Evolutionary conservation across 192 early-diverging fungal species (phyloP).

Genomic region (Neocallimastix lanati): DNA sequence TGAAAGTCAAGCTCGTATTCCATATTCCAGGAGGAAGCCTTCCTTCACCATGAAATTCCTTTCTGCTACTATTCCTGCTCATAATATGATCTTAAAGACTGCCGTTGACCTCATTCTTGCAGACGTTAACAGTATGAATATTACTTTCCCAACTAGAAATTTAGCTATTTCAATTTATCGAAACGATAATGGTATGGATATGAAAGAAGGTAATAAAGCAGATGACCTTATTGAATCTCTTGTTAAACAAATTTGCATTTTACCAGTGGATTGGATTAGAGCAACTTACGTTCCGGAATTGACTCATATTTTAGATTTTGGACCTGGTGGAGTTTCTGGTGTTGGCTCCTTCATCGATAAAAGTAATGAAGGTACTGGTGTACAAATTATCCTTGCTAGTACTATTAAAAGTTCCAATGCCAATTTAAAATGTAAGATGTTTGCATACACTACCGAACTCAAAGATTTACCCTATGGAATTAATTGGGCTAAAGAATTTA

Average conservation of each 20-base stretch:
- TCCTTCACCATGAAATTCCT: slow-evolving; percentile 84
- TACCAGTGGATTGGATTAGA: slow-evolving; percentile 56
- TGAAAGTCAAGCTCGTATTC: slow-evolving; percentile 72
- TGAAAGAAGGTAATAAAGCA: slow-evolving; percentile 43
- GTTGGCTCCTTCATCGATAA: slow-evolving; percentile 65
- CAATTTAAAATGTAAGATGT: slow-evolving; percentile 52
- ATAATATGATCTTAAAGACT: slow-evolving; percentile 51
- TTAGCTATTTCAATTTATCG: slow-evolving; percentile 60
- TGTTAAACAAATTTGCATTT: slow-evolving; percentile 47
- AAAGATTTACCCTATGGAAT: slow-evolving; percentile 46
- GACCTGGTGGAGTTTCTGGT: slow-evolving; percentile 61
- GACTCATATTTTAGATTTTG: slow-evolving; percentile 87
- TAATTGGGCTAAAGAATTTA: slow-evolving; percentile 72
- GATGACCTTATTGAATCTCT: slow-evolving; percentile 10
- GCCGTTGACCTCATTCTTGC: slow-evolving; percentile 39
- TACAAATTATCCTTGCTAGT: slow-evolving; percentile 42
- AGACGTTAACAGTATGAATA: slow-evolving; percentile 43
- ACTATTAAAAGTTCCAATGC: slow-evolving; percentile 35
- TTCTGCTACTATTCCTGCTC: slow-evolving; percentile 80
- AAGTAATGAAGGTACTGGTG: slow-evolving; percentile 74
- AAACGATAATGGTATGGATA: slow-evolving; percentile 41
- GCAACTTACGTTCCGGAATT: slow-evolving; percentile 20
- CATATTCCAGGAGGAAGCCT: slow-evolving; percentile 71
- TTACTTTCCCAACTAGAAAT: slow-evolving; percentile 40
- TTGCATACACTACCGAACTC: slow-evolving; percentile 57